phyloP scores from a whole-genome alignment of 352 stramenopile species.

The Pythium phragmitis region DNA sequence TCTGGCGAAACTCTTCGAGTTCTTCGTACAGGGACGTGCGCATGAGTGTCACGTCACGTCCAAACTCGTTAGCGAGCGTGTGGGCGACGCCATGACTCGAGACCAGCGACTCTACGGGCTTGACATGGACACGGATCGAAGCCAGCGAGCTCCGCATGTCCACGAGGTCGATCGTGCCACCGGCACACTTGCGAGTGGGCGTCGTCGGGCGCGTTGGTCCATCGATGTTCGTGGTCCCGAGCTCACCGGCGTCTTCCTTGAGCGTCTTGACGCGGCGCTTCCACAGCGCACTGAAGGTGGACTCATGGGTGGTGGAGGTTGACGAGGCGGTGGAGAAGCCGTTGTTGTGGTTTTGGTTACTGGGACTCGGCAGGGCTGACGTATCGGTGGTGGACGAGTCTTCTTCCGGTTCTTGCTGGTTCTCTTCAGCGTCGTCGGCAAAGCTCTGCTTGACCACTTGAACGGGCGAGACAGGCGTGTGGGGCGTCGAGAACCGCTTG shows the following conservation, averaged over 20 bases:
- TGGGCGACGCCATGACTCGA: constrained; percentile 11
- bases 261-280: constrained; percentile 20
- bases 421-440: constrained; percentile 15
- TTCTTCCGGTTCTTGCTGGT: constrained; percentile 19
- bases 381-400: neutral
- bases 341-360: constrained; percentile 6
- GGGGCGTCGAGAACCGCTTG: constrained; percentile 20
- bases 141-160: constrained; percentile 23
- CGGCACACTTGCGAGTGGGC: constrained; percentile 1
- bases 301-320: constrained; percentile 9
- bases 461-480: constrained; percentile 13
- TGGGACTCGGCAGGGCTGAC: neutral
- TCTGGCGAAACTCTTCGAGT: constrained; percentile 52
- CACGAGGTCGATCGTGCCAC: constrained; percentile 21
- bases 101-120: constrained; percentile 19
- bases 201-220: neutral
- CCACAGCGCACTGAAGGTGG: constrained; percentile 17
- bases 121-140: constrained; percentile 25
- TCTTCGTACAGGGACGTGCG: constrained; percentile 54
- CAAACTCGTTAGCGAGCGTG: constrained; percentile 18
- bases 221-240: neutral
- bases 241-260: constrained; percentile 10
- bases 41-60: constrained; percentile 16
- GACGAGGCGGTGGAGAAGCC: neutral
- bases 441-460: constrained; percentile 25